Percentiles rank a stretch among this genome's conserved stretches.
Evolutionary conservation across 805 yeast genomes (phyloP).

Genomic region (Trichomonascus vanleenenianus): DNA sequence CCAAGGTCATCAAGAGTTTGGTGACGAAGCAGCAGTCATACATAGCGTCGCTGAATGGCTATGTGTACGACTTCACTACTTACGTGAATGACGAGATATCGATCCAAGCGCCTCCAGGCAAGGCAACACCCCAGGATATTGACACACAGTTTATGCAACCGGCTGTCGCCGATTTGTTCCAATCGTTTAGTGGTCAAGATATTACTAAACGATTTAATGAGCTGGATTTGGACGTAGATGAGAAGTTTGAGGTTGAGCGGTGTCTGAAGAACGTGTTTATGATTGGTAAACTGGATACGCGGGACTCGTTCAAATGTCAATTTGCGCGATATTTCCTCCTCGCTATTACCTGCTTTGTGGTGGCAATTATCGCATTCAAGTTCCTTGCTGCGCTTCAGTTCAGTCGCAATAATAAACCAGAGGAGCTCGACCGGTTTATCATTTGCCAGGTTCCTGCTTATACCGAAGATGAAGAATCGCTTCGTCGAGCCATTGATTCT

Average conservation of each 20-base stretch:
- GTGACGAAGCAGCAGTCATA: slow-evolving; percentile 19
- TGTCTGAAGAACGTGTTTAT: slow-evolving; percentile 34
- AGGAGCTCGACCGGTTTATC: slow-evolving; percentile 32
- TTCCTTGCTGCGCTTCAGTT: slow-evolving; percentile 37
- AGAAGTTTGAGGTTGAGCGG: slow-evolving; percentile 23
- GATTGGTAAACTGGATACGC: slow-evolving; percentile 34
- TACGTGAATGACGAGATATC: slow-evolving; percentile 31
- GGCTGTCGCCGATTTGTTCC: slow-evolving; percentile 27
- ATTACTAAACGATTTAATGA: slow-evolving; percentile 23
- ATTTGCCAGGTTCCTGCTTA: slow-evolving; percentile 48
- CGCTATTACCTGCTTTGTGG: slow-evolving; percentile 33
- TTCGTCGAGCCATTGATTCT: slow-evolving; percentile 52
- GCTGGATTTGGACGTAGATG: slow-evolving; percentile 20
- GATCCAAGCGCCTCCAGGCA: slow-evolving; percentile 25
- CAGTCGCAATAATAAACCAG: slow-evolving; percentile 28
- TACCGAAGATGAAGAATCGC: slow-evolving; percentile 50
- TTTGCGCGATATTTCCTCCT: slow-evolving; percentile 37
- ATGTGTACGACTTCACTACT: slow-evolving; percentile 32
- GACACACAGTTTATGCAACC: slow-evolving; percentile 28
- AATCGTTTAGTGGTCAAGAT: slow-evolving; percentile 30
- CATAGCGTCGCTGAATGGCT: slow-evolving; percentile 30
- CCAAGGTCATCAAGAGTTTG: slow-evolving; percentile 22
- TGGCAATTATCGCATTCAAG: slow-evolving; percentile 29
- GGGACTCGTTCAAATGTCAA: slow-evolving; percentile 31
- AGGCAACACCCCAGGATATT: slow-evolving; percentile 17